A percentile compares a stretch with the other conserved stretches of the same genome.
Evolutionary conservation across 1,139 yeast genomes (phyloP).

Genomic region (Pichia sp.): DNA sequence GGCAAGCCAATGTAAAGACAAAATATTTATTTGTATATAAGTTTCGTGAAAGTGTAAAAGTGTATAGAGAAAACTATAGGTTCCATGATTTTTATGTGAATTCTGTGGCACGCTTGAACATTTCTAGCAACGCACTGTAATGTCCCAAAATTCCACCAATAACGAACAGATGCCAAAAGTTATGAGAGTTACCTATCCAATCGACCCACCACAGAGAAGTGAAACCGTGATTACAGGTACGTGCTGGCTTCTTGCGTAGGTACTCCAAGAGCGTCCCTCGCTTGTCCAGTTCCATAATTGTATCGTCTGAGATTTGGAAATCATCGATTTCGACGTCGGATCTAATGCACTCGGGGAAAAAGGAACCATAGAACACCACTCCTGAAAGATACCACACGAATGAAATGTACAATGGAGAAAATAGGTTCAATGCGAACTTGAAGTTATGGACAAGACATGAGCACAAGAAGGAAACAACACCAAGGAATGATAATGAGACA

Average conservation of each 20-base stretch:
- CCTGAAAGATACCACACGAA: constrained; percentile 75
- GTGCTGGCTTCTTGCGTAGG: constrained; percentile 49
- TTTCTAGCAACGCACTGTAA: constrained; percentile 67
- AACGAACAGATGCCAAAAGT: constrained; percentile 91
- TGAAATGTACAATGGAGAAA: constrained; percentile 61
- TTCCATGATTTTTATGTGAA: not conserved
- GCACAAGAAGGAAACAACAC: constrained; percentile 60
- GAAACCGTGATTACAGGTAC: constrained; percentile 44
- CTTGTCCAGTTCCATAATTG: constrained; percentile 38
- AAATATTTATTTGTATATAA: too few species aligned
- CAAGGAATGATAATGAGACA: constrained; percentile 72
- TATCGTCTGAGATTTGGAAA: constrained; percentile 38
- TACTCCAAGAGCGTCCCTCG: constrained; percentile 44
- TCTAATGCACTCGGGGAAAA: constrained; percentile 88
- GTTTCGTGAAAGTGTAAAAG: not conserved
- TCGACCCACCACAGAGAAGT: constrained; percentile 83
- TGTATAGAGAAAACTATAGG: not conserved
- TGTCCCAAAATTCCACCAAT: constrained; percentile 84
- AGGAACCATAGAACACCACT: constrained; percentile 80
- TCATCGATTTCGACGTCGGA: constrained; percentile 54
- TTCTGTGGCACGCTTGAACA: constrained; percentile 42
- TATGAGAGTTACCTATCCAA: constrained; percentile 72
- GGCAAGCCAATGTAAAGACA: too few species aligned
- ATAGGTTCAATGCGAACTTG: constrained; percentile 46
- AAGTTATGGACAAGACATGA: constrained; percentile 57